Base-by-base conservation (phyloP, 345 rosid species). In the Lepidium sativum region DNA sequence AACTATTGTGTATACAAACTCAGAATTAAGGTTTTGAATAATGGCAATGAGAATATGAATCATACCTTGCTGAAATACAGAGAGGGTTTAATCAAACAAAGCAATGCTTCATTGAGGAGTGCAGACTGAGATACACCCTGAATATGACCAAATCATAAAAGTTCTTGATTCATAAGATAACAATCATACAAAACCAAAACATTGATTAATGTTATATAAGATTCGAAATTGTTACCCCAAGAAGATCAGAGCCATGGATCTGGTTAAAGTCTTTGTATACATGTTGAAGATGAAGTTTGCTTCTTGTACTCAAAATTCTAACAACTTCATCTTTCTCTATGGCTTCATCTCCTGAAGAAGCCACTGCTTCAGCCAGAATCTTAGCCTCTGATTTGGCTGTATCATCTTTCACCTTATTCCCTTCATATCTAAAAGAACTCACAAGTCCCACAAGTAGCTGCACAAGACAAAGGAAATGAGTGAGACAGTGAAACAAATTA, bases 371-470 rank as follows among this genome's bases (percentile, higher is more conserved):
- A 6, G 65, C 73, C 47, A 90, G 67, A 45, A 53, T 15, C 75
- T 85, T 78, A 8, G 96, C 92, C 17, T 90, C 97, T 0, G 82
- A 77, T 82, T 88, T 90, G 8, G 79, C 89, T 0, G 54, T 33
- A 29, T 86, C 88, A 0, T 80, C 86, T 39, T 85, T 85, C 9
- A 85, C 75, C 42, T 63, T 80, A 2, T 72, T 33, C 14, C 99
- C 99, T 79, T 90, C 96, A 48, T 88, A 94, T 75, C 99, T 81
- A 31, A 88, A 94, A 35, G 99, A 95, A 73, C 97, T 83, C 66
- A 88, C 96, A 16, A 90, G 89, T 18, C 84, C 96, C 58, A 88
- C 89, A 79, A 94, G 78, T 12, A 94, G 80, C 99, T 88, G 86
- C 39, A 63, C 63, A 53, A 9, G 0, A 17, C 41, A 48, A 9